Base-by-base conservation (phyloP, 805 yeast genomes). In the Starmerella stigmatis region DNA sequence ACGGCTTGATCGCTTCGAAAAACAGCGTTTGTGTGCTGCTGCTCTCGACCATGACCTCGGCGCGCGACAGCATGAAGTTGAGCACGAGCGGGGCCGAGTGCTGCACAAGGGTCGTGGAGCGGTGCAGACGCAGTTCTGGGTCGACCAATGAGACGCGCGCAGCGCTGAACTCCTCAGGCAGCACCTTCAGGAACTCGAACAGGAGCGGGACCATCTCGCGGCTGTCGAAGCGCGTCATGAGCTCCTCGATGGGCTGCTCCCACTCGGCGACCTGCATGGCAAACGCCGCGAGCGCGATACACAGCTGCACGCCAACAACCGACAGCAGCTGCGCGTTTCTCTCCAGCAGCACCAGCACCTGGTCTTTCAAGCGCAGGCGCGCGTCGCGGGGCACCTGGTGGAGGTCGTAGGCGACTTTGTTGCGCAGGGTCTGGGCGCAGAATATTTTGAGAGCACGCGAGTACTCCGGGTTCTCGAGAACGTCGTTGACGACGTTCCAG, bases 111-210 rank as follows among this genome's bases (percentile, higher is more conserved):
- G 74, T 75, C 36, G 70, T 66, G 2, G 82, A 76, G 58, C 96
- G 74, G 30, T 41, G 44, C 26, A 43, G 47, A 17, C 54, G 45
- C 28, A 47, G 25, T 8, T 37, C 43, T 19, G 43, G 48, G 26
- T 52, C 54, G 13, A 53, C 46, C 1, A 61, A 52, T 44, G 74
- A 71, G 57, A 81, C 81, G 59, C 89, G 95, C 38, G 81, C 88
- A 60, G 83, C 92, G 5, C 86, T 76, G 51, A 89, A 68, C 64
- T 92, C 98, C 61, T 92, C 97, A 1, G 99, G 98, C 46, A 92
- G 66, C 42, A 92, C 79, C 60, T 78, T 79, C 51, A 92, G 71
- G 57, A 89, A 86, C 58, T 84, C 94, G 45, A 94, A 52, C 22
- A 55, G 67, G 34, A 89, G 42, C 12, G 55, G 52, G 61, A 40